These are phyloP conservation scores for Syzygium grande DNA, from an alignment of 345 rosid genomes.

Conservation along the genomic window DNA sequence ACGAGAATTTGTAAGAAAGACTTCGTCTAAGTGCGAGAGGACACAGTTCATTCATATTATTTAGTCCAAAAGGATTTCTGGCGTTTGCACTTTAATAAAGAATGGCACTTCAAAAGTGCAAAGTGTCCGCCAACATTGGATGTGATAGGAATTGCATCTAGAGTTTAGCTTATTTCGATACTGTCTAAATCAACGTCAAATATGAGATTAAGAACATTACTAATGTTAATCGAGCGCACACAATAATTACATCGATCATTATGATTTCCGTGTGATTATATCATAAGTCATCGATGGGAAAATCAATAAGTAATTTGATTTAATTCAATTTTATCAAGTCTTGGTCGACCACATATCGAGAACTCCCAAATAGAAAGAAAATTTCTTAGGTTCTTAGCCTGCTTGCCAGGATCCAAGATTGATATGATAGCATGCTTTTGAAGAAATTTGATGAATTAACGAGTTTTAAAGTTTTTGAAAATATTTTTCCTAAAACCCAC, in stretches of 20 bases:
- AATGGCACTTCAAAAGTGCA: neutral
- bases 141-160: neutral
- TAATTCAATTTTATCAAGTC: neutral
- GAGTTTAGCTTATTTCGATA: neutral
- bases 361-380: neutral
- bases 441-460: neutral
- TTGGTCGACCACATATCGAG: neutral
- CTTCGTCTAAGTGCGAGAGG: neutral
- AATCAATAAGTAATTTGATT: neutral
- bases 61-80: neutral
- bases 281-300: neutral
- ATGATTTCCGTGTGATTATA: neutral
- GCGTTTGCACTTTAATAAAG: neutral
- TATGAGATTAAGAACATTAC: neutral
- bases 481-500: neutral
- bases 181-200: rapidly evolving
- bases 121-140: rapidly evolving
- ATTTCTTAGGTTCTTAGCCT: neutral
- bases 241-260: neutral
- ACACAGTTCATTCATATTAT: neutral
- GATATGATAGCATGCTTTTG: neutral
- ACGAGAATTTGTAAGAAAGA: neutral
- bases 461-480: neutral
- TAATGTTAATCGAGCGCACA: neutral
- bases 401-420: neutral